Percentiles rank a stretch among this genome's conserved stretches.
Evolutionary conservation across 208 protist species (phyloP).

Genomic region (Lotmaria passim): DNA sequence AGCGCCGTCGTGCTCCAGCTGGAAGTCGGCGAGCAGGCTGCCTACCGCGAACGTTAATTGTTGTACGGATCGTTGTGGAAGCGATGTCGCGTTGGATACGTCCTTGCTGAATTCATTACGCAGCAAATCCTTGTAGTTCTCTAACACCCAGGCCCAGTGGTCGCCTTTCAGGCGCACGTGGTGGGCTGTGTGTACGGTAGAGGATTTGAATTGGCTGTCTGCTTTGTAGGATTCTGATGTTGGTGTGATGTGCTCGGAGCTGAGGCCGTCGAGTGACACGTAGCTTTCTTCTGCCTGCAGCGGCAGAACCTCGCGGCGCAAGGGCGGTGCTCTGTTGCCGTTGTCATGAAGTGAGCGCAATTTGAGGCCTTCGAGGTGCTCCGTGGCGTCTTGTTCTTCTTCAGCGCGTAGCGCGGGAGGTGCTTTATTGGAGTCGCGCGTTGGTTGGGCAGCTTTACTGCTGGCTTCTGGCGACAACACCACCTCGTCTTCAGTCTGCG

Average conservation of each 20-base stretch:
- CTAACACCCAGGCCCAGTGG: slow-evolving; percentile 41
- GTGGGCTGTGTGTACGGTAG: slow-evolving; percentile 37
- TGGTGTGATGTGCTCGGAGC: not conserved
- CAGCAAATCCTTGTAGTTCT: slow-evolving; percentile 30
- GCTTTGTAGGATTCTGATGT: not conserved
- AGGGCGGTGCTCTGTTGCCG: not conserved
- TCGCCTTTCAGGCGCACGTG: slow-evolving; percentile 48
- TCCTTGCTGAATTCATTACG: slow-evolving; percentile 45
- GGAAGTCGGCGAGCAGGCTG: slow-evolving; percentile 37
- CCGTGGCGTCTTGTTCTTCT: not conserved
- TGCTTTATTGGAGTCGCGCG: not conserved
- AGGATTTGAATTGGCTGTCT: not conserved
- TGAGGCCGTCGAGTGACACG: slow-evolving; percentile 11
- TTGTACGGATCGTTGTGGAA: slow-evolving; percentile 11
- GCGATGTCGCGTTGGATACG: slow-evolving; percentile 34
- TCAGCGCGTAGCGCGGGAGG: not conserved
- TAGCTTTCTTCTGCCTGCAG: slow-evolving; percentile 9
- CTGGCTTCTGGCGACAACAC: not conserved
- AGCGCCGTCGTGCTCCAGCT: slow-evolving; percentile 23
- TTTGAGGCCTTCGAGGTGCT: not conserved
- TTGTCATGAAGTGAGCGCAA: not conserved
- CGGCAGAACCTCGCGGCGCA: not conserved
- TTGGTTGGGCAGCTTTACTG: no score
- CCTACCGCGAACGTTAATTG: slow-evolving; percentile 23
- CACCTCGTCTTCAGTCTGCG: not conserved